Base-by-base conservation (phyloP, 2,329 filamentous ascomycete genomes). In the Diplodia sapinea region DNA sequence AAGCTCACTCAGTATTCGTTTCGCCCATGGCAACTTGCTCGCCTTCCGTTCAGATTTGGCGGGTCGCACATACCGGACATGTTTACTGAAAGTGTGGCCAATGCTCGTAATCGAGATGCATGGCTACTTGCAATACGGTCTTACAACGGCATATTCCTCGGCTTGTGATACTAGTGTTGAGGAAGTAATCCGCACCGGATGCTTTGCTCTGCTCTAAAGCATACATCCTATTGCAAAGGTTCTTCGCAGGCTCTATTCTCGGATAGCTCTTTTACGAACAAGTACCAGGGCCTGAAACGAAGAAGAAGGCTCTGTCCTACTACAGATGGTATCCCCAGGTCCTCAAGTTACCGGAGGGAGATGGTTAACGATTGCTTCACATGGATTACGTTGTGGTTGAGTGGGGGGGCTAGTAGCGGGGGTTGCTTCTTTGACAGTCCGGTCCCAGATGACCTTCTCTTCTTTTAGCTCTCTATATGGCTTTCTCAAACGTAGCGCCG, bases 391-490 rank as follows among this genome's bases (percentile, higher is more conserved):
- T 36, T 20, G n/a, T 20, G 33, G 1, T n/a, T 20, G 31, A 52
- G 20, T 13, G n/a, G 47, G n/a, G 40, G 11, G 23, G 17, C 15
- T 51, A 51, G 6, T 23, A 43, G 31, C 12, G n/a, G 31, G 59
- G 29, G 17, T 63, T 20, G 20, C 15, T 15, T 63, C 52, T 36
- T 62, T 17, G 17, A 33, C n/a, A 36, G 51, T 63, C 36, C 36
- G 26, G 50, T 57, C 17, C 7, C 38, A 43, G 54, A 57, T 57
- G n/a, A n/a, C 23, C 17, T 26, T 62, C n/a, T n/a, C n/a, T 29
- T 38, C 50, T 51, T 51, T 31, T 51, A 51, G 47, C 47, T 63
- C 31, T 33, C 59, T 38, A 23, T 38, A 63, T 33, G 17, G 47
- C 29, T 51, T 20, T 36, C 59, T 51, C 47, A 50, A 51, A 36